Conservation (phyloP, 148 eudicot genomes). For the Amaranthus cruentus region DNA sequence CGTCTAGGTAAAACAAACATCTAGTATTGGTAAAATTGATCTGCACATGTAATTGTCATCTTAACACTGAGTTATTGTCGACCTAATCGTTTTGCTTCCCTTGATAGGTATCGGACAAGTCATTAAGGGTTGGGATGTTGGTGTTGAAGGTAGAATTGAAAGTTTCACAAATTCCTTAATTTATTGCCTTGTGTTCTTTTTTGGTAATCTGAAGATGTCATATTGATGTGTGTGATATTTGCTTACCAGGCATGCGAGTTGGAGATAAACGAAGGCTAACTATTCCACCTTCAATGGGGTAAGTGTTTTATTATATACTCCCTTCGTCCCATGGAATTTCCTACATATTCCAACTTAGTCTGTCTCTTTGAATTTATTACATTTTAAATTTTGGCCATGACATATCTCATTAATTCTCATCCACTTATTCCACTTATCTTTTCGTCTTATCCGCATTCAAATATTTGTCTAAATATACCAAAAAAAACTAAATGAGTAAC, state of each 20-base stretch:
- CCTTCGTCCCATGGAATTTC: not conserved
- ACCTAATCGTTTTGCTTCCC: constrained; percentile 8
- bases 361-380: too few relatives aligned
- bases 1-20: constrained; percentile 53
- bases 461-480: too few relatives aligned
- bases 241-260: constrained; percentile 78
- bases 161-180: not conserved
- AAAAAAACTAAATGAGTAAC: too few relatives aligned
- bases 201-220: not conserved
- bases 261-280: constrained; percentile 94
- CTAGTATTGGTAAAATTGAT: not conserved
- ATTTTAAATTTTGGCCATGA: too few relatives aligned
- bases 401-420: too few relatives aligned
- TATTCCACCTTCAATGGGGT: constrained; percentile 97
- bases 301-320: constrained; percentile 18
- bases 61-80: constrained; percentile 2
- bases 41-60: not conserved
- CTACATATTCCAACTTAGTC: not conserved
- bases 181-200: not conserved
- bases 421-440: too few relatives aligned
- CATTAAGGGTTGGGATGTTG: constrained; percentile 97
- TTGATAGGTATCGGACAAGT: constrained; percentile 75
- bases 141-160: constrained; percentile 65
- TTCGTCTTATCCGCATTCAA: too few relatives aligned
- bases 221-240: constrained; percentile 5